Base-by-base conservation (phyloP, 306 rosid genomes). In the Prunus mume region DNA sequence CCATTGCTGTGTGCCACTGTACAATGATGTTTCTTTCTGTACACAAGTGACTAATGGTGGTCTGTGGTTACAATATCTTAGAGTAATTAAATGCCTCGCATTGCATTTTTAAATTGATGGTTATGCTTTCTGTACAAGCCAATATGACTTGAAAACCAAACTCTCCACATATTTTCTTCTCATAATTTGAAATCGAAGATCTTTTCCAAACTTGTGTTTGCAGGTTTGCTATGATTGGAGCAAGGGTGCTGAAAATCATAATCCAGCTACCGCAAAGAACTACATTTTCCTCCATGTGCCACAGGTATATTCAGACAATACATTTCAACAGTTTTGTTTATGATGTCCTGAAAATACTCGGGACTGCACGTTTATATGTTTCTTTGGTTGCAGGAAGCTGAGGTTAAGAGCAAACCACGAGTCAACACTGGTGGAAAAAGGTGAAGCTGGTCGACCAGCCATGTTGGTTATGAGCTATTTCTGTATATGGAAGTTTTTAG, bases 201-300 rank as follows among this genome's bases (percentile, higher is more conserved):
- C 19, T 17, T 41, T 61, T 18, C 28, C 34, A 20, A 51, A 72
- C 38, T 71, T 22, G 7, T 60, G 46, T 78, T 34, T 82, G n/a
- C 34, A 93, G 97, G 88, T 87, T 56, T 93, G 98, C 75, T 91
- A 93, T 68, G 98, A 93, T 80, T 91, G 96, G 97, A 83, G 97
- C 76, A 91, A 93, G 77, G 96, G 97, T 15, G 98, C 97, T 15
- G 97, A 93, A 88, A 91, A 90, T 81, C 92, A 91, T 85, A 91
- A 91, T 75, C 93, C 98, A n/a, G 81, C 96, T 54, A 81, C 90
- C 2, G 93, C 96, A 4, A 91, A 90, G 85, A 81, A 76, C 83
- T 65, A 50, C 89, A 93, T 93, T 61, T 93, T 27, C 88, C 75
- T 87, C 71, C 98, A 90, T 73, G 34, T 88, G 38, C 89, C 91